Conservation (phyloP, 129 eudicot genomes). For the Pseudognaphalium luteoalbum region DNA sequence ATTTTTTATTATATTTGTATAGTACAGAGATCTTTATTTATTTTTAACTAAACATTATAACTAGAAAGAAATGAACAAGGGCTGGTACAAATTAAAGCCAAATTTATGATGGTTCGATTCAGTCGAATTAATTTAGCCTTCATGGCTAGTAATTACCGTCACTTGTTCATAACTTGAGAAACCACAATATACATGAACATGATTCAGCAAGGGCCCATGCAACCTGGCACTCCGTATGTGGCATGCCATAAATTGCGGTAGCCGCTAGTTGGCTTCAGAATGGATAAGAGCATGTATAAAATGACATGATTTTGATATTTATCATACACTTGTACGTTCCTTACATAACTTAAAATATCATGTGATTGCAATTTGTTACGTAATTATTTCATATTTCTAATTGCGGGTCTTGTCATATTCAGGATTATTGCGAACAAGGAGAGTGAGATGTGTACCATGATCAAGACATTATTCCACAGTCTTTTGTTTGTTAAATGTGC, state of each 20-base stretch:
- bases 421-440: not conserved
- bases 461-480: not conserved
- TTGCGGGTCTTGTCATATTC: not conserved
- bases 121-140: too few species aligned
- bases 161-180: not conserved
- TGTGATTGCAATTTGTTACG: conserved; percentile 23
- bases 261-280: not conserved
- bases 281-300: not conserved
- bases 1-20: too few species aligned
- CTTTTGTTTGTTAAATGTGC: not conserved
- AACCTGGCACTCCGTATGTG: not conserved
- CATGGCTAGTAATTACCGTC: too few species aligned
- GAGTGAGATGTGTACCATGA: not conserved
- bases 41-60: too few species aligned
- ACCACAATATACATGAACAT: not conserved
- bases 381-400: conserved; percentile 1
- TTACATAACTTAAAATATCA: not conserved
- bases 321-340: conserved; percentile 32
- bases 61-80: too few species aligned
- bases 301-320: not conserved
- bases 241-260: not conserved
- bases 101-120: too few species aligned
- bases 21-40: too few species aligned
- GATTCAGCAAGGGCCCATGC: conserved; percentile 1
- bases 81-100: too few species aligned